Evolutionary conservation across 345 rosid genomes (phyloP).

Genomic region (Hirschfeldia incana): DNA sequence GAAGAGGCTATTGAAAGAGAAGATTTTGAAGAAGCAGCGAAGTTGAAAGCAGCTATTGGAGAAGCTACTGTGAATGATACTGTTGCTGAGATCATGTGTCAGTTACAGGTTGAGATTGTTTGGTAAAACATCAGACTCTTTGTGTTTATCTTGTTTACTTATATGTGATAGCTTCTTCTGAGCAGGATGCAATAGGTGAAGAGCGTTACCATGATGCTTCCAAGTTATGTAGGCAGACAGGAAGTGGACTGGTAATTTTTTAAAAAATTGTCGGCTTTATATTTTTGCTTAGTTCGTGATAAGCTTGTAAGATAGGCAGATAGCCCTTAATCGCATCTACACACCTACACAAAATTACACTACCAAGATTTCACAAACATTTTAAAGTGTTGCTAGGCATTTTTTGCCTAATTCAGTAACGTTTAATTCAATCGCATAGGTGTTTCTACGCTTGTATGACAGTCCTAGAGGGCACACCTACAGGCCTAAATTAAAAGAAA

Average conservation of each 20-base stretch:
- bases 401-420: no score
- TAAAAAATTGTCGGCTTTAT: no score
- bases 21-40: constrained; percentile 87
- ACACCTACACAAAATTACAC: not conserved
- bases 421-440: no score
- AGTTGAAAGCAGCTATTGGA: constrained; percentile 66
- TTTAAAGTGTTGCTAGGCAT: no score
- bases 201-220: constrained; percentile 95
- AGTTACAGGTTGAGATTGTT: constrained; percentile 59
- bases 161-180: not conserved
- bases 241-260: constrained; percentile 85
- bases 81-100: constrained; percentile 76
- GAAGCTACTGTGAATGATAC: constrained; percentile 69
- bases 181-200: constrained; percentile 71
- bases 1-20: constrained; percentile 86
- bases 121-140: constrained; percentile 10
- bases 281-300: not conserved
- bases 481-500: no score
- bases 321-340: not conserved
- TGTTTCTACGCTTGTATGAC: no score
- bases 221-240: constrained; percentile 63
- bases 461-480: no score
- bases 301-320: not conserved
- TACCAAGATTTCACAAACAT: no score
- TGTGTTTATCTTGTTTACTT: constrained; percentile 7